Evolutionary conservation across 768 basidiomycete species (phyloP), one percentile per base, ranked within the genome.

Genomic region (Rhodocollybia butyracea): DNA sequence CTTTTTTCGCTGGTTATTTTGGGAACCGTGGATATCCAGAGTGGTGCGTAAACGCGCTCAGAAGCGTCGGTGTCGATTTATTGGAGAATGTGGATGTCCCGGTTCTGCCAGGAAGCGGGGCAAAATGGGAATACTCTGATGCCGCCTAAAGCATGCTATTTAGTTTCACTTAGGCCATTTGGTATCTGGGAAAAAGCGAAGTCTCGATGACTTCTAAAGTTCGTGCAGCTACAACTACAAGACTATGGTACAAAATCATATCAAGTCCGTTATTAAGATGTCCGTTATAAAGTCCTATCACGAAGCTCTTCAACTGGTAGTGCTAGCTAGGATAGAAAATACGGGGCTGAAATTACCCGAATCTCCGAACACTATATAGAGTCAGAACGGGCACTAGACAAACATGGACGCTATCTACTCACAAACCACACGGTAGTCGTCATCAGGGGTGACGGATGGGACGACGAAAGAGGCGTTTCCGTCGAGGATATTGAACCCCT

Each of bases 31-130:
- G 87, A 10, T 92, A 94, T 66, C 92, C 92, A 0, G 82, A 84
- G 64, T 96, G 93, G 93, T 90, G 89, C 61, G 83, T 95, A 1
- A 88, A 91, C 63, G 94, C 93, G 11, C 70, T 96, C 48, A 75
- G 78, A 24, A 86, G 83, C 53, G 93, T 96, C 12, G 89, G 89
- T 0, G 89, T 96, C 0, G 91, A 96, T 65, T 68, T 95, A 41
- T 71, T 93, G 30, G 82, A 86, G 56, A 81, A 78, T 22, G 71
- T 66, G 22, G 63, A 71, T 24, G 68, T 74, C 5, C 79, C 76
- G 53, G 66, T 88, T 0, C 73, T 87, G 31, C 65, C 79, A 10
- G 90, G 89, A 2, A 75, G 73, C 40, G 88, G 85, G 2, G 82
- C 81, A 29, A 89, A 84, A 66, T 94, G 92, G 92, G 92, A 94